phyloP scores from a whole-genome alignment of 2,329 filamentous ascomycete genomes.

The Phaeosphaeria sp. region DNA sequence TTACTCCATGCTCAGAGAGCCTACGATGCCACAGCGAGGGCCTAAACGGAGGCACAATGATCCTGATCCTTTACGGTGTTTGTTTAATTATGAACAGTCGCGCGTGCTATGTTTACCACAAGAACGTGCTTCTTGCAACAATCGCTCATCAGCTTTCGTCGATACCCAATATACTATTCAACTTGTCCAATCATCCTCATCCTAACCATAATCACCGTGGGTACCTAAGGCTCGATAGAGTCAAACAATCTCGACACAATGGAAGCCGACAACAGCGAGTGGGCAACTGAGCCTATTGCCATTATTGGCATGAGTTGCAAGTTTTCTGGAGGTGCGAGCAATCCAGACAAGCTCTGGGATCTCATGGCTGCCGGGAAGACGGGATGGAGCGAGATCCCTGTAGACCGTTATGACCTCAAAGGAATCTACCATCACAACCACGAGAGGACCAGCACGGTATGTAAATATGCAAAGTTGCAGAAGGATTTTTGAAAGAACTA shows the following conservation, averaged over 20 bases:
- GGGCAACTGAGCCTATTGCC: background rate
- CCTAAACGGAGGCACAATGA: no score
- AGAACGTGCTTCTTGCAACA: no score
- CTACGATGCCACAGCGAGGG: no score
- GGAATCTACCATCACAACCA: background rate
- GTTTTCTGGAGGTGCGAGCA: background rate
- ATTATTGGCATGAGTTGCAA: background rate
- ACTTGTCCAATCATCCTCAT: no score
- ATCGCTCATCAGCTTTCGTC: no score
- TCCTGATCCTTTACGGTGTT: no score
- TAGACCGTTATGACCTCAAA: background rate
- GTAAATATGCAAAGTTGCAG: background rate
- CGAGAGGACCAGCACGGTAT: background rate
- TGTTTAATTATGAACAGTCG: no score
- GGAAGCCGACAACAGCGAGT: background rate
- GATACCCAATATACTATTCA: no score
- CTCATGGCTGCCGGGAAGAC: background rate
- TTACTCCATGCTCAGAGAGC: no score
- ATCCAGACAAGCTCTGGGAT: background rate
- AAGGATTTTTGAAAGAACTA: background rate
- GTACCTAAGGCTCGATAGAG: no score
- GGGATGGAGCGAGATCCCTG: background rate
- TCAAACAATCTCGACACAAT: background rate
- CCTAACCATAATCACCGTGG: no score
- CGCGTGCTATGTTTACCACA: no score